Evolutionary conservation across 2,329 filamentous ascomycete genomes (phyloP).

Genomic region (Scedosporium boydii): DNA sequence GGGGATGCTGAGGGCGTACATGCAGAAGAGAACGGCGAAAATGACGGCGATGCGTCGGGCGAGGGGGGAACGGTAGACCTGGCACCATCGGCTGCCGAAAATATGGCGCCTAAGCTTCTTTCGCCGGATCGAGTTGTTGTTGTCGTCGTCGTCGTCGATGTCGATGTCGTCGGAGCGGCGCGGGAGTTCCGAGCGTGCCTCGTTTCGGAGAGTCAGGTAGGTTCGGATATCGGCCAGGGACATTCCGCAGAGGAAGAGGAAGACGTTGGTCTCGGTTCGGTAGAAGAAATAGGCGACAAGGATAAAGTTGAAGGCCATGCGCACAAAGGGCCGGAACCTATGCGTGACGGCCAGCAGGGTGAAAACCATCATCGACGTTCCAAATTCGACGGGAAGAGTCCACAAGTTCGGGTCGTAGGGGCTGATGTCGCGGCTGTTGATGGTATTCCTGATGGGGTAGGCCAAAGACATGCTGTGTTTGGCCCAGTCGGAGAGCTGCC

Average conservation of each 20-base stretch:
- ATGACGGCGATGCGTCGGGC: neutral
- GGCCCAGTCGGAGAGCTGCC: neutral
- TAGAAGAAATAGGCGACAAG: conserved; percentile 59
- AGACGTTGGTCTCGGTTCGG: conserved; percentile 54
- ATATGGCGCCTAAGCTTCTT: neutral
- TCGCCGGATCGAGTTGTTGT: neutral
- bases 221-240: conserved; percentile 39
- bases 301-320: conserved; percentile 41
- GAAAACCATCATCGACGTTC: conserved; percentile 56
- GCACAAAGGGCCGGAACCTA: conserved; percentile 40
- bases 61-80: neutral
- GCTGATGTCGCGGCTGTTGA: conserved; percentile 19
- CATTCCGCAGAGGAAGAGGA: conserved; percentile 53
- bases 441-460: conserved; percentile 1
- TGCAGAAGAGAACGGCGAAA: neutral
- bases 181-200: neutral
- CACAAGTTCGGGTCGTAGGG: conserved; percentile 50
- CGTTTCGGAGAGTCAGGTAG: neutral
- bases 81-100: neutral
- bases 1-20: conserved; percentile 4
- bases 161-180: neutral
- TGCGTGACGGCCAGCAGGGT: conserved; percentile 41
- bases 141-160: neutral
- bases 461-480: neutral
- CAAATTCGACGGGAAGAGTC: conserved; percentile 55